phyloP scores from a whole-genome alignment of 2,329 filamentous ascomycete genomes.

The Fusarium albidum region DNA sequence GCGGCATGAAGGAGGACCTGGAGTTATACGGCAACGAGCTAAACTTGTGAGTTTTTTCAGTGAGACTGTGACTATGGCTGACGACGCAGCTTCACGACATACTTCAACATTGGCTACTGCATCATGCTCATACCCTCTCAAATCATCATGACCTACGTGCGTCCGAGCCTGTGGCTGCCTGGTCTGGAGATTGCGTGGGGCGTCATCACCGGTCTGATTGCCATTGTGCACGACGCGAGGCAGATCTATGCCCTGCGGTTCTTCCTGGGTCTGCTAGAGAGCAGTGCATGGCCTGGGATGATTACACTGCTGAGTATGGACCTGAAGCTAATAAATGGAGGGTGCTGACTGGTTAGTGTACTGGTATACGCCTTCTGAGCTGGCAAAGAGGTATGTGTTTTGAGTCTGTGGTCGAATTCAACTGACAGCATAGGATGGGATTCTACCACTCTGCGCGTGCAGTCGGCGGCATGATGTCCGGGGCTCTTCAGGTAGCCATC shows the following conservation, averaged over 20 bases:
- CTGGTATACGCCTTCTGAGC: conserved; percentile 21
- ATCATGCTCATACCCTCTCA: conserved; percentile 52
- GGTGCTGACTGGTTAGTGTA: conserved; percentile 10
- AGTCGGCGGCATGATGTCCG: conserved; percentile 52
- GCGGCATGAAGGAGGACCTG: conserved; percentile 49
- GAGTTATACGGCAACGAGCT: conserved; percentile 39
- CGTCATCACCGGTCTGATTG: conserved; percentile 40
- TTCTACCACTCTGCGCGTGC: conserved; percentile 52
- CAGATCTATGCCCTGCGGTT: conserved; percentile 50
- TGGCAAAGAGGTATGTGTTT: conserved; percentile 3
- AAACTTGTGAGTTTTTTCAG: conserved; percentile 1
- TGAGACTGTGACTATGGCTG: neutral
- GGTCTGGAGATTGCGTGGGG: conserved; percentile 45
- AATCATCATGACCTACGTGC: conserved; percentile 48
- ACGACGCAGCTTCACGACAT: conserved; percentile 46
- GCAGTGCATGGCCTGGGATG: conserved; percentile 47
- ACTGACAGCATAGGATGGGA: conserved; percentile 41
- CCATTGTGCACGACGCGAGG: conserved; percentile 44
- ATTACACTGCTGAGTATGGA: conserved; percentile 46
- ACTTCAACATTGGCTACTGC: conserved; percentile 67
- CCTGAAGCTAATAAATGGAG: no score
- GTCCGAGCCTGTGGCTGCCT: conserved; percentile 50
- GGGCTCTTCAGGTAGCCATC: conserved; percentile 53
- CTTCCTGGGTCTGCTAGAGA: conserved; percentile 49
- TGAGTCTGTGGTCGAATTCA: no score